Conservation (phyloP, 2,329 filamentous ascomycete species). For the Thelonectria rubi region DNA sequence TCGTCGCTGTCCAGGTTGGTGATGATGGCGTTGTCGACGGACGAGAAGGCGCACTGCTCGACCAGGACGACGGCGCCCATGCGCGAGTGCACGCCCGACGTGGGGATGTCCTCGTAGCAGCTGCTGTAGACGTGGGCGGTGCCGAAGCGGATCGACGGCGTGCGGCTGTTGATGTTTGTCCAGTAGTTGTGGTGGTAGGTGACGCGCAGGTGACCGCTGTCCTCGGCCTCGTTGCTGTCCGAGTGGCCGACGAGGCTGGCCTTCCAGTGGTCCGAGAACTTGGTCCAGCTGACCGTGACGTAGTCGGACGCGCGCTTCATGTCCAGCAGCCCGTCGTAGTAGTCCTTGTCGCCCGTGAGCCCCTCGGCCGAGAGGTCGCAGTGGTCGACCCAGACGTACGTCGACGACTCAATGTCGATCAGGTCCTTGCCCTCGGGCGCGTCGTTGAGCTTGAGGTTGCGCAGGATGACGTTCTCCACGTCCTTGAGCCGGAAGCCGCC, state of each 20-base stretch:
- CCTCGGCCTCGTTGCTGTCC: constrained; percentile 59
- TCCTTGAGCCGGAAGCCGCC: constrained; percentile 56
- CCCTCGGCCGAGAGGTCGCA: constrained; percentile 62
- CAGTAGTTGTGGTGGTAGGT: constrained; percentile 67
- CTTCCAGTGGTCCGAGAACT: constrained; percentile 62
- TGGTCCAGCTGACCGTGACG: constrained; percentile 50
- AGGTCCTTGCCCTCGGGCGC: constrained; percentile 57
- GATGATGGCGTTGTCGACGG: constrained; percentile 52
- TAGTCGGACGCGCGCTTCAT: constrained; percentile 66
- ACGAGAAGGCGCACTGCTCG: constrained; percentile 59
- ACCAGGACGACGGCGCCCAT: constrained; percentile 61
- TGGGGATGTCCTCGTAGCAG: constrained; percentile 56
- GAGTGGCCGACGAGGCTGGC: constrained; percentile 67
- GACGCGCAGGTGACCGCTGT: constrained; percentile 63
- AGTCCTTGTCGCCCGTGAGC: constrained; percentile 64
- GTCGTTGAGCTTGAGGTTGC: constrained; percentile 59
- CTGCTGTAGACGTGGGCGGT: constrained; percentile 66
- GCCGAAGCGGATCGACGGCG: constrained; percentile 61
- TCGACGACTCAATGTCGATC: constrained; percentile 53
- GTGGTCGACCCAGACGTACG: constrained; percentile 67
- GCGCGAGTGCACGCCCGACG: constrained; percentile 63
- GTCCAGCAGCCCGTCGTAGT: constrained; percentile 68
- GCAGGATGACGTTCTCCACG: constrained; percentile 60
- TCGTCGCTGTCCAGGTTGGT: constrained; percentile 56
- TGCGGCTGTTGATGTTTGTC: constrained; percentile 64